Evolutionary conservation across 192 early-diverging fungal genomes (phyloP).

Genomic region (Coemansia sp.): DNA sequence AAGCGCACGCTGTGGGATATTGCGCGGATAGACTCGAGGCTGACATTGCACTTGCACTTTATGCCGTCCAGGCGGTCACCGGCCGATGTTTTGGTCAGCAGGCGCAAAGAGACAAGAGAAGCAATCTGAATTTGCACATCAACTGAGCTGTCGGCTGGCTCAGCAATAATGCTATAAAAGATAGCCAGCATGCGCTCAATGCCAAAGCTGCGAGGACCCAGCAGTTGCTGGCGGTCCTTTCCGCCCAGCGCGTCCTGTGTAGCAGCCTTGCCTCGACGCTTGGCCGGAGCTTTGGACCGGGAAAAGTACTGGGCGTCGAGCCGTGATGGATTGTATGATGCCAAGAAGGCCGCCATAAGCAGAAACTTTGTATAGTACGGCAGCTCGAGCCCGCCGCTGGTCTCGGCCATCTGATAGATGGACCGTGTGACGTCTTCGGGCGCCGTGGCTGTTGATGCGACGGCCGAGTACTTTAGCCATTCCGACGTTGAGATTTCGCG

Average conservation of each 20-base stretch:
- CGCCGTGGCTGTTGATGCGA: constrained; percentile 42
- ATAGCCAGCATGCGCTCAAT: constrained; percentile 98
- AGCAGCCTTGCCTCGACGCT: constrained; percentile 46
- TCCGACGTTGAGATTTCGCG: constrained; percentile 89
- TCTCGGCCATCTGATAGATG: constrained; percentile 50
- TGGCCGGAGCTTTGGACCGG: constrained; percentile 43
- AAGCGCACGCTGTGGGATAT: constrained; percentile 79
- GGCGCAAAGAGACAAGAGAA: constrained; percentile 73
- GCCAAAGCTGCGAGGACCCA: constrained; percentile 90
- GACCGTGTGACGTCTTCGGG: constrained; percentile 43
- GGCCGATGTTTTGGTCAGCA: constrained; percentile 70
- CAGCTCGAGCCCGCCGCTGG: constrained; percentile 63
- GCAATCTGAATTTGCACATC: constrained; percentile 75
- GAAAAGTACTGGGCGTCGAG: constrained; percentile 88
- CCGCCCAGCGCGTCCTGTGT: constrained; percentile 53
- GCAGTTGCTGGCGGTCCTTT: constrained; percentile 74
- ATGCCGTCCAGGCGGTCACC: constrained; percentile 79
- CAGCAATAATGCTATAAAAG: constrained; percentile 84
- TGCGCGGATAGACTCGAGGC: constrained; percentile 71
- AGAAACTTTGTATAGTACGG: constrained; percentile 91
- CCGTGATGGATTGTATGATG: constrained; percentile 88
- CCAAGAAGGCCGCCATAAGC: constrained; percentile 84
- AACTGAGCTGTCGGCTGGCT: constrained; percentile 69
- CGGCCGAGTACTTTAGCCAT: constrained; percentile 60
- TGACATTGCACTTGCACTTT: constrained; percentile 88